Percentiles rank a stretch among this genome's conserved stretches.
Conservation (phyloP, 2,329 filamentous ascomycete genomes). For the Paramyrothecium roridum region DNA sequence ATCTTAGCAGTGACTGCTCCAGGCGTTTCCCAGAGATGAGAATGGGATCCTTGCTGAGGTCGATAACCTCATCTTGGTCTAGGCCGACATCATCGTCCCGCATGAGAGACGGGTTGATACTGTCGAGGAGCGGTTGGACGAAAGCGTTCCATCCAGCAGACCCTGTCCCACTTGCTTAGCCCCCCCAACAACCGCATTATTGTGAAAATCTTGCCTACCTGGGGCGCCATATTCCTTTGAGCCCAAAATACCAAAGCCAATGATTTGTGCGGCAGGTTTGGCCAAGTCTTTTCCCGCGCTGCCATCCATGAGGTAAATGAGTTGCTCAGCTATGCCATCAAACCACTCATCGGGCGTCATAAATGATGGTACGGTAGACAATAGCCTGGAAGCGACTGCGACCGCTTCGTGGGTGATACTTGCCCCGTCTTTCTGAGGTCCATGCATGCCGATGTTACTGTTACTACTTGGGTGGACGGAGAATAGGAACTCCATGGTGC, state of each 20-base stretch:
- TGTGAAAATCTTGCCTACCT: constrained; percentile 30
- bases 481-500: constrained; percentile 69
- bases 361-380: constrained; percentile 56
- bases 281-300: constrained; percentile 28
- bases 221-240: constrained; percentile 62
- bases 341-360: constrained; percentile 60
- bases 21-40: constrained; percentile 48
- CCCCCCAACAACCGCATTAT: not conserved
- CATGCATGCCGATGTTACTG: constrained; percentile 33
- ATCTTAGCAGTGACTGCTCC: constrained; percentile 46
- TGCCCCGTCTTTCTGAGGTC: constrained; percentile 53
- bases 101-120: constrained; percentile 42
- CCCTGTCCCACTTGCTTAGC: constrained; percentile 28
- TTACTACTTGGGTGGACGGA: constrained; percentile 59
- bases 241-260: constrained; percentile 61
- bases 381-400: constrained; percentile 57
- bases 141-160: constrained; percentile 61
- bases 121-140: constrained; percentile 52
- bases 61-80: constrained; percentile 36
- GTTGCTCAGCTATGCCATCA: constrained; percentile 54
- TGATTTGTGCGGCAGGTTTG: constrained; percentile 32
- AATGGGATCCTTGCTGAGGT: constrained; percentile 38
- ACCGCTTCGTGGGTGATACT: constrained; percentile 68
- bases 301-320: constrained; percentile 61
- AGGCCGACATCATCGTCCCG: constrained; percentile 13